Evolutionary conservation across 306 rosid genomes (phyloP), one percentile per base, ranked within the genome.

Genomic region (Cicer chorassanicum): DNA sequence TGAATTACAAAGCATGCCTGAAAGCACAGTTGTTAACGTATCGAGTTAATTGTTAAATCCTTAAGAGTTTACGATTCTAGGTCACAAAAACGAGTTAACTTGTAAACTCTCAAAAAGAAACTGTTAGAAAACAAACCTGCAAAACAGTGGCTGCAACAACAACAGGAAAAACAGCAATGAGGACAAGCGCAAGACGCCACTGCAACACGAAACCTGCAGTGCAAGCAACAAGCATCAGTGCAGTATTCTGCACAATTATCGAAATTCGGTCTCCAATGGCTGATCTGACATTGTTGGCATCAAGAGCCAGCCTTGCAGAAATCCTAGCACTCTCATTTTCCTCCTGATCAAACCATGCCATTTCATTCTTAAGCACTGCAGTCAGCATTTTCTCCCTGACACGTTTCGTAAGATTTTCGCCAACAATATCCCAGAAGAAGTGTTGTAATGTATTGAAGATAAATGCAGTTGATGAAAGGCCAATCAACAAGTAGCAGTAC

Each of bases 321-420:
- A 94, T 85, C 81, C 97, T 85, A 40, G 89, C 93, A 79, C 99
- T 94, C 85, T 94, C 99, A 77, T 94, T 94, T 85, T 94, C 99
- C 89, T 91, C 99, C 87, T 88, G 96, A 72, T 94, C 99, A 77
- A 94, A 94, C 99, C 99, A 94, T 12, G 97, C 99, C 97, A 92
- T 91, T 85, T 94, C 99, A 44, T 94, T 94, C 80, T 90, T 91
- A 15, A 94, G 88, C 71, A 94, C 92, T 0, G 99, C 96, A 0
- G 85, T 48, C 84, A 91, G 86, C 99, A 94, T 92, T 82, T 91
- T 92, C 88, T 94, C 99, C 89, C 99, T 88, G 49, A 94, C 99
- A 6, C 99, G 88, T 82, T 90, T 94, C 0, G 99, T 94, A 72
- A 94, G 97, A 79, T 94, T 94, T 84, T 94, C 99, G 44, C 99